A percentile compares a stretch with the other conserved stretches of the same genome.
These are phyloP conservation scores for Omphalotus olearius DNA, from an alignment of 1,284 basidiomycete genomes.

Conservation along the genomic window DNA sequence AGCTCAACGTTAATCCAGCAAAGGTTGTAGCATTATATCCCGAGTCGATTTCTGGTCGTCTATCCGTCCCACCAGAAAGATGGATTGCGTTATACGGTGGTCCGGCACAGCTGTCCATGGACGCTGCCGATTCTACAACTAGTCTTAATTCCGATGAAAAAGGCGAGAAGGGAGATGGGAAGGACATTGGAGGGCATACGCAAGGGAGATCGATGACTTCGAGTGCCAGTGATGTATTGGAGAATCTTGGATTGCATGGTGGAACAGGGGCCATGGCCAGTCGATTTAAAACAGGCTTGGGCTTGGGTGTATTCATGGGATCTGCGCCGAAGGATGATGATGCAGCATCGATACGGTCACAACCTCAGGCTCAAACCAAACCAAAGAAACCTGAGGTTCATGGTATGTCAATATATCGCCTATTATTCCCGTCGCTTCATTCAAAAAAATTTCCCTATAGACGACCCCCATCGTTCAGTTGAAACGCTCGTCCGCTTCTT, in stretches of 20 bases:
- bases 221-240: slow-evolving; percentile 9
- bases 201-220: slow-evolving; percentile 4
- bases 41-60: slow-evolving; percentile 72
- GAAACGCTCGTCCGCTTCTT: slow-evolving; percentile 73
- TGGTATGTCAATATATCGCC: not conserved
- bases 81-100: slow-evolving; percentile 91
- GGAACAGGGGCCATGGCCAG: slow-evolving; percentile 44
- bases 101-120: slow-evolving; percentile 29
- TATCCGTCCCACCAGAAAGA: slow-evolving; percentile 63
- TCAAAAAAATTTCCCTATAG: slow-evolving; percentile 27
- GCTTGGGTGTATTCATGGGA: slow-evolving; percentile 48
- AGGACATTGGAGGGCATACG: not conserved
- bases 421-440: not conserved
- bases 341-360: slow-evolving; percentile 39
- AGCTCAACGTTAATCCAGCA: slow-evolving; percentile 88
- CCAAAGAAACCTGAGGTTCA: slow-evolving; percentile 19
- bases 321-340: slow-evolving; percentile 53
- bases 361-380: slow-evolving; percentile 24
- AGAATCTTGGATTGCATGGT: slow-evolving; percentile 5
- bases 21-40: slow-evolving; percentile 92
- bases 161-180: slow-evolving; percentile 20
- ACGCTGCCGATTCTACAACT: slow-evolving; percentile 22
- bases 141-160: slow-evolving; percentile 14
- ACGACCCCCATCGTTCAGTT: slow-evolving; percentile 58
- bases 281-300: slow-evolving; percentile 47